Percentiles rank a stretch among this genome's conserved stretches.
These are phyloP conservation scores for Pseudopyricularia cyperi DNA, from an alignment of 2,329 filamentous ascomycete species.

Conservation along the genomic window DNA sequence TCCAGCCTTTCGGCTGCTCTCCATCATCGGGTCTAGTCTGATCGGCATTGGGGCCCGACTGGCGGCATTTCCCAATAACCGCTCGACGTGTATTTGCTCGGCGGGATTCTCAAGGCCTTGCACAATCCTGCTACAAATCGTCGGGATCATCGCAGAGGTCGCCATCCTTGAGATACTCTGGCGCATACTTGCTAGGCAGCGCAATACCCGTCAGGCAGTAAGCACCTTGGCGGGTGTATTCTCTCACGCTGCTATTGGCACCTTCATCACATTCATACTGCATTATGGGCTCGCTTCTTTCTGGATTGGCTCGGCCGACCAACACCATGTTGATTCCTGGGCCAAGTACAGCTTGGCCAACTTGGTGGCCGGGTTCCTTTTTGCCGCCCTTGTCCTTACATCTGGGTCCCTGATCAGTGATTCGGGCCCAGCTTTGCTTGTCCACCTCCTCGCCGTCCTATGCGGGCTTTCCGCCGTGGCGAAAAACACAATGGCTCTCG, in stretches of 20 bases:
- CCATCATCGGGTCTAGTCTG: slow-evolving; percentile 12
- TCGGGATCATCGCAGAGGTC: slow-evolving; percentile 32
- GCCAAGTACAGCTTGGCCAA: neutral
- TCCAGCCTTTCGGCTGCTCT: neutral
- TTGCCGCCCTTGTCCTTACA: slow-evolving; percentile 30
- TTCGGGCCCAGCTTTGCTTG: slow-evolving; percentile 27
- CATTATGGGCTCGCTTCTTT: neutral
- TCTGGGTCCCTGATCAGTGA: slow-evolving; percentile 32
- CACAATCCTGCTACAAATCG: slow-evolving; percentile 27
- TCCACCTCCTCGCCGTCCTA: slow-evolving; percentile 28
- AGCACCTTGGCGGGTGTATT: neutral
- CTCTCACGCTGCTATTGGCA: neutral
- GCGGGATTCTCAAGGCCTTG: slow-evolving; percentile 22
- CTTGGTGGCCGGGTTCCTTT: slow-evolving; percentile 9
- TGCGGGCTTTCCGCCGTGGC: slow-evolving; percentile 23
- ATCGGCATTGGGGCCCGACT: slow-evolving; percentile 29
- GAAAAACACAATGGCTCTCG: slow-evolving; percentile 22
- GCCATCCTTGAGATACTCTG: slow-evolving; percentile 32
- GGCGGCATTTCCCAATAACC: slow-evolving; percentile 20
- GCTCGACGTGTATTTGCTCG: slow-evolving; percentile 41
- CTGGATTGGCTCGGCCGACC: neutral
- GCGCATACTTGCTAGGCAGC: slow-evolving; percentile 37
- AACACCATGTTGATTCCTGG: neutral
- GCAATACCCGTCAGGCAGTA: slow-evolving; percentile 24
- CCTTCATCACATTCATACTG: neutral